A percentile compares a stretch with the other conserved stretches of the same genome.
These are phyloP conservation scores for Tulasnella sp. DNA, from an alignment of 768 basidiomycete genomes.

Conservation along the genomic window DNA sequence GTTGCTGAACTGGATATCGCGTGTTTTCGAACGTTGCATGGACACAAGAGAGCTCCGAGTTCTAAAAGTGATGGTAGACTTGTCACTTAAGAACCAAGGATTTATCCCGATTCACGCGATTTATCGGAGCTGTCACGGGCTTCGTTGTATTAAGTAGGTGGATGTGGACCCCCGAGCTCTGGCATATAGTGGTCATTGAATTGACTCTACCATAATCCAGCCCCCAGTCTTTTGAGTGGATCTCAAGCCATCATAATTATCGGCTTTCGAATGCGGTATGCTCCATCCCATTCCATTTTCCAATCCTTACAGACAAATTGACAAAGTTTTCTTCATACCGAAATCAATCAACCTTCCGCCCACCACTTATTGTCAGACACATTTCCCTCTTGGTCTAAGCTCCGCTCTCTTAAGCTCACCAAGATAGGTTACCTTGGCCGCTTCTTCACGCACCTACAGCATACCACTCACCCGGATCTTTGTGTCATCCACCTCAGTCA, in stretches of 20 bases:
- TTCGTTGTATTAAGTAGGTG: constrained; percentile 1
- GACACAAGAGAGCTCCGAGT: neutral
- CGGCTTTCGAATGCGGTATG: constrained; percentile 51
- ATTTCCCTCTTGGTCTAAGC: constrained; percentile 33
- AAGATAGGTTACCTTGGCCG: constrained; percentile 31
- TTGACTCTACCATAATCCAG: constrained; percentile 20
- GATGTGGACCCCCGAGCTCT: neutral
- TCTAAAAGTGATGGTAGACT: neutral
- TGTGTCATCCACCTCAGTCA: constrained; percentile 39
- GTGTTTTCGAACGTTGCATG: neutral
- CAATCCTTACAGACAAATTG: neutral
- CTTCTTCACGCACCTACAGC: constrained; percentile 15
- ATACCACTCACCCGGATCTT: neutral
- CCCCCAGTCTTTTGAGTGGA: constrained; percentile 38
- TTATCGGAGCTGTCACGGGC: neutral
- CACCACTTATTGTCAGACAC: constrained; percentile 33
- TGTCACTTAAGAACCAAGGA: neutral
- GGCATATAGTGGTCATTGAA: too few species aligned
- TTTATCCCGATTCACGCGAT: too few species aligned
- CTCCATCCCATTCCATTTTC: neutral
- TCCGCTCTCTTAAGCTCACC: constrained; percentile 39
- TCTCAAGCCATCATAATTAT: too few species aligned
- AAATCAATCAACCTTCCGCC: constrained; percentile 40
- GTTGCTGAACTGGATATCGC: neutral
- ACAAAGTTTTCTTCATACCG: neutral